Percentiles rank a stretch among this genome's conserved stretches.
These are phyloP conservation scores for Colletotrichum plurivorum DNA, from an alignment of 2,329 filamentous ascomycete genomes.

Conservation along the genomic window DNA sequence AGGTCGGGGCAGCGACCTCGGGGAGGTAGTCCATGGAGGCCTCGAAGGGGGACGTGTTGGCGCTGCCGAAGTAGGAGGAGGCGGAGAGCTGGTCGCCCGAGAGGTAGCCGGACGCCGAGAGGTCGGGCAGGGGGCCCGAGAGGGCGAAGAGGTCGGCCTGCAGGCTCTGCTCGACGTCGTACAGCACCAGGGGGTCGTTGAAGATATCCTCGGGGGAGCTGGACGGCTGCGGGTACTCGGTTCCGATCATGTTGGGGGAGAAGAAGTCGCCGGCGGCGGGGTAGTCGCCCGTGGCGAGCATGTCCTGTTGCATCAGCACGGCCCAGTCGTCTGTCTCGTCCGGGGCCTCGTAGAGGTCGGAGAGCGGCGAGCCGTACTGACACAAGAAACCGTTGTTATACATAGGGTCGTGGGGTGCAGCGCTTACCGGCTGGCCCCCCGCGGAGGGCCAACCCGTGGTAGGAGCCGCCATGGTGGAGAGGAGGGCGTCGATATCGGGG, in stretches of 20 bases:
- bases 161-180: conserved; percentile 33
- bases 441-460: conserved; percentile 29
- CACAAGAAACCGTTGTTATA: conserved; percentile 24
- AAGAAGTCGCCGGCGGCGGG: conserved; percentile 2
- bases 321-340: conserved; percentile 33
- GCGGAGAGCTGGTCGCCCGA: conserved; percentile 27
- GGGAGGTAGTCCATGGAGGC: conserved; percentile 33
- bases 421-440: conserved; percentile 28
- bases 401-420: conserved; percentile 34
- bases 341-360: conserved; percentile 31
- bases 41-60: conserved; percentile 35
- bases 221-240: background rate
- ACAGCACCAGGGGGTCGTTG: conserved; percentile 26
- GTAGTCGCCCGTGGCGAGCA: conserved; percentile 26
- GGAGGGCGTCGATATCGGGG: conserved; percentile 14
- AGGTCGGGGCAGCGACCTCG: conserved; percentile 1
- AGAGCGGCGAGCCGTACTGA: conserved; percentile 27
- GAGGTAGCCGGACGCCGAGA: background rate
- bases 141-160: conserved; percentile 23
- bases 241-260: background rate
- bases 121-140: conserved; percentile 31
- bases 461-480: conserved; percentile 31
- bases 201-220: conserved; percentile 25
- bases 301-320: conserved; percentile 35
- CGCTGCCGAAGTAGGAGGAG: conserved; percentile 34